Conservation (phyloP, 2,329 filamentous ascomycete species). For the Taxawa tesnikishii region DNA sequence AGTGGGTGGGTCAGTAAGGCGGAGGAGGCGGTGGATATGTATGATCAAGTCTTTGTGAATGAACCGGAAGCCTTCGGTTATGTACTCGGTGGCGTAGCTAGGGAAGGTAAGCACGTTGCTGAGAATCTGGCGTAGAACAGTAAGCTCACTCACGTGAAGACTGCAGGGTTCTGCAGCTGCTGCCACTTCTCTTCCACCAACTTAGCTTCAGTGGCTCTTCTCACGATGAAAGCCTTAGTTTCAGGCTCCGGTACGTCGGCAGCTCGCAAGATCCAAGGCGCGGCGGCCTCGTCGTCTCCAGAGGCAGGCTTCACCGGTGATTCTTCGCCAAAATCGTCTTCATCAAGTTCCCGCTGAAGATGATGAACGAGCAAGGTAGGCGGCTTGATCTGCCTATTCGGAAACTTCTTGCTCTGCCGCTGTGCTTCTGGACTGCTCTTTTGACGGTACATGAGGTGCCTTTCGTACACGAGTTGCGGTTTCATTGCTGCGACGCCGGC, state of each 20-base stretch:
- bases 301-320: background rate
- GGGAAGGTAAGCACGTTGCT: constrained; percentile 11
- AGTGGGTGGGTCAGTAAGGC: constrained; percentile 21
- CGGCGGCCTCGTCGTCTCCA: constrained; percentile 8
- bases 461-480: constrained; percentile 40
- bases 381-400: constrained; percentile 7
- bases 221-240: constrained; percentile 8
- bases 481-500: constrained; percentile 50
- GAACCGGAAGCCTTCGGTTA: constrained; percentile 45
- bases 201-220: constrained; percentile 4
- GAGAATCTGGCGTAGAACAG: background rate
- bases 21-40: constrained; percentile 42
- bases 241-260: constrained; percentile 9
- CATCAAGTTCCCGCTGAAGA: constrained; percentile 15
- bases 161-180: constrained; percentile 2
- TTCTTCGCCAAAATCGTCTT: constrained; percentile 21
- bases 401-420: constrained; percentile 22
- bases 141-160: constrained; percentile 2
- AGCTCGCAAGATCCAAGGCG: constrained; percentile 4
- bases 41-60: constrained; percentile 46
- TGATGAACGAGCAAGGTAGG: constrained; percentile 6
- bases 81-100: constrained; percentile 46
- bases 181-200: constrained; percentile 1
- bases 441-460: constrained; percentile 47
- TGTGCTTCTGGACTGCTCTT: constrained; percentile 25